Base-by-base conservation (phyloP, 192 early-diverging fungal species). In the Dissophora globulifera region DNA sequence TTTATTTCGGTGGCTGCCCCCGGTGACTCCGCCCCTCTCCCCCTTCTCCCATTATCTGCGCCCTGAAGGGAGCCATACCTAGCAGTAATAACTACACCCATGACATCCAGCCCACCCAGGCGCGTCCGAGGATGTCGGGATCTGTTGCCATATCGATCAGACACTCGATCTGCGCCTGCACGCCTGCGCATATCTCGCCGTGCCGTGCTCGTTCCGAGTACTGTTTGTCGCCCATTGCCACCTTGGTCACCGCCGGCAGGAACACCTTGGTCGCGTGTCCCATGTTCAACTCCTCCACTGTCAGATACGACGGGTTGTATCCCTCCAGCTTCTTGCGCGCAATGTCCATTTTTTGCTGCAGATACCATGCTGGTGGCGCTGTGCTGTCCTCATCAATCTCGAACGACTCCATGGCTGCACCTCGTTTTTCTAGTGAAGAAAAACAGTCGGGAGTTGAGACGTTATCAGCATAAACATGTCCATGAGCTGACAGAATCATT, bases 101-200 rank as follows among this genome's bases (percentile, higher is more conserved):
- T 4, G 65, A 57, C 54, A 58, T 58, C 93, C 93, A 94, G 11
- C 93, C 93, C 22, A 86, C 61, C 83, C 84, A 93, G 23, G 82
- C 80, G 16, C 86, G 53, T 12, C 89, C 91, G 4, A 94, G 78
- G 3, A 89, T 79, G 58, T 88, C 85, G 7, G 82, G 79, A 55
- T 94, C 93, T 13, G 90, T 93, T 1, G 92, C 91, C 61, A 92
- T 79, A 65, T 93, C 89, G 56, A 94, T 80, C 23, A 93, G 50
- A 52, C 90, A 92, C 40, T 91, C 81, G 7, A 94, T 85, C 68
- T 94, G 93, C 25, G 87, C 89, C 43, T 79, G 75, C 17, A 89
- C 85, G 27, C 58, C 82, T 29, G 43, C 15, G 52, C 89, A 90
- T 10, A 67, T 67, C 23, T 67, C 22, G 1, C 82, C 81, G 2